A percentile compares a stretch with the other conserved stretches of the same genome.
Conservation (phyloP, 495 filamentous ascomycete species). For the Penicillium herquei region DNA sequence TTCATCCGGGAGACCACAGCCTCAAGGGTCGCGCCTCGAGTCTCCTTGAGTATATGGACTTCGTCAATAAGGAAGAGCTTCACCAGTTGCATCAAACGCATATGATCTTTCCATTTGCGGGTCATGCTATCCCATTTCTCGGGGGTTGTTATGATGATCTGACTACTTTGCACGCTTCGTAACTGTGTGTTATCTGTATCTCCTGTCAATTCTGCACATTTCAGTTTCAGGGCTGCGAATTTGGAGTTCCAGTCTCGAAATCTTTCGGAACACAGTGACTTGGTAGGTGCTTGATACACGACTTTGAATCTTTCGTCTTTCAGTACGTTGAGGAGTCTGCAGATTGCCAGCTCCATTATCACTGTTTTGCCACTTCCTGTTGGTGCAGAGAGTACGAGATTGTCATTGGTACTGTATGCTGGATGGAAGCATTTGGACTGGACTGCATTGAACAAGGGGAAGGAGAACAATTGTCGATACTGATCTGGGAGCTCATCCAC, state of each 20-base stretch:
- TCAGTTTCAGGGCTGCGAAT: constrained; percentile 70
- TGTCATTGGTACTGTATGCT: constrained; percentile 73
- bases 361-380: constrained; percentile 95
- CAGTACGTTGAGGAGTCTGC: constrained; percentile 63
- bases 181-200: constrained; percentile 80
- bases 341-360: constrained; percentile 89
- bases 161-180: constrained; percentile 71
- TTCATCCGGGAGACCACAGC: constrained; percentile 98
- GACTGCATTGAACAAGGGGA: constrained; percentile 82
- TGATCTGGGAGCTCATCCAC: constrained; percentile 72
- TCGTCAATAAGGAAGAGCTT: constrained; percentile 95
- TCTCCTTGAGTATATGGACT: constrained; percentile 91
- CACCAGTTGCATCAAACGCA: constrained; percentile 76
- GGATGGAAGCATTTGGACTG: constrained; percentile 83
- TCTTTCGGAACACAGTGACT: constrained; percentile 85
- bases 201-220: constrained; percentile 85
- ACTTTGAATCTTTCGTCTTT: constrained; percentile 79
- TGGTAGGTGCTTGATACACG: constrained; percentile 93
- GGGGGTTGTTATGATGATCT: constrained; percentile 93
- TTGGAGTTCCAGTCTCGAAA: constrained; percentile 82
- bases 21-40: constrained; percentile 85
- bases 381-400: constrained; percentile 84
- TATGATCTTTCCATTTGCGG: constrained; percentile 90
- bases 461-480: constrained; percentile 74
- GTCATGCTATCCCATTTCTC: constrained; percentile 99